Evolutionary conservation across 768 basidiomycete genomes (phyloP).

Genomic region (Phallus indusiatus): DNA sequence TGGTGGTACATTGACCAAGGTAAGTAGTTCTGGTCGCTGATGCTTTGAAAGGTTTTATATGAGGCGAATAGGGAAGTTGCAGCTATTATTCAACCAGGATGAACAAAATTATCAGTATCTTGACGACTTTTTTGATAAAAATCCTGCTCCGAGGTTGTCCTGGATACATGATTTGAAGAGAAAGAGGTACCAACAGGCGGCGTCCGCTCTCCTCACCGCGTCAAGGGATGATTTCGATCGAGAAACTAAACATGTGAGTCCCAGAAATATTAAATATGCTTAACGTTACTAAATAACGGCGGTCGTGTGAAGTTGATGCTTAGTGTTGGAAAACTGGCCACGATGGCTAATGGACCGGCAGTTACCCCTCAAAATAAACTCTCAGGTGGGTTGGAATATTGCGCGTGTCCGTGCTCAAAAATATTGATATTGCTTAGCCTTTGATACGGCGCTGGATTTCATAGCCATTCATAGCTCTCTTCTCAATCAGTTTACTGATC

Average conservation of each 20-base stretch:
- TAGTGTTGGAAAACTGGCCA: slow-evolving; percentile 78
- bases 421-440: slow-evolving; percentile 35
- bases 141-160: slow-evolving; percentile 51
- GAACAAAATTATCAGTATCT: slow-evolving; percentile 51
- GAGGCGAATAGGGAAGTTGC: slow-evolving; percentile 52
- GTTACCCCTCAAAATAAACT: slow-evolving; percentile 6
- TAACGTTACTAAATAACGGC: not conserved
- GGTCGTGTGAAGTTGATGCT: slow-evolving; percentile 59
- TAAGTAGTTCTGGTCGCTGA: slow-evolving; percentile 21
- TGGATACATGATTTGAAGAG: slow-evolving; percentile 87
- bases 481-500: slow-evolving; percentile 49
- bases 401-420: not conserved
- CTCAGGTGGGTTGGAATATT: not conserved
- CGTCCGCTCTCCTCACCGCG: slow-evolving; percentile 53
- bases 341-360: slow-evolving; percentile 6
- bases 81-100: slow-evolving; percentile 74
- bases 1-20: slow-evolving; percentile 90
- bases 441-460: slow-evolving; percentile 83
- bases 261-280: not conserved
- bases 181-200: slow-evolving; percentile 54
- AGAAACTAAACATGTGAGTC: slow-evolving; percentile 63
- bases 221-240: slow-evolving; percentile 48
- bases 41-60: not conserved
- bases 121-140: slow-evolving; percentile 59
- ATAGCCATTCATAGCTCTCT: slow-evolving; percentile 75